Evolutionary conservation across 768 basidiomycete genomes (phyloP).

Genomic region (Butyriboletus loyo): DNA sequence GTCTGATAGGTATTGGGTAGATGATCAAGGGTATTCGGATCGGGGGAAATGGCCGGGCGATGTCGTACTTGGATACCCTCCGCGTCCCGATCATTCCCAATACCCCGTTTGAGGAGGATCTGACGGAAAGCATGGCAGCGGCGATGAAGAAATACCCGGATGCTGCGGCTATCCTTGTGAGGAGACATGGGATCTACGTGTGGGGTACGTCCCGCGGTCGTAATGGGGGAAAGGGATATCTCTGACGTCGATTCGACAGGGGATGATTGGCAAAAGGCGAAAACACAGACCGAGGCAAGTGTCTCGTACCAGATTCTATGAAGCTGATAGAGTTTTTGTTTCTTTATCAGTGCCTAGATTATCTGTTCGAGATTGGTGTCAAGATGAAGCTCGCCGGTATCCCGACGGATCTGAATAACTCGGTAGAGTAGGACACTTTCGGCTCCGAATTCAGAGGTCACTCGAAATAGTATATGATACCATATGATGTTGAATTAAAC

Average conservation of each 20-base stretch:
- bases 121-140: conserved; percentile 84
- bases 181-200: conserved; percentile 79
- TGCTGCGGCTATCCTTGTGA: conserved; percentile 73
- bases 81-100: conserved; percentile 88
- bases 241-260: conserved; percentile 34
- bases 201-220: conserved; percentile 56
- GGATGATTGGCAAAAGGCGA: conserved; percentile 81
- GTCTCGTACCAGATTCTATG: neutral
- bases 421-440: neutral
- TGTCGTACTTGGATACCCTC: conserved; percentile 84
- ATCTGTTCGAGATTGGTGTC: conserved; percentile 84
- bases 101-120: conserved; percentile 86
- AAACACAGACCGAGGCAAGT: conserved; percentile 77
- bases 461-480: no score
- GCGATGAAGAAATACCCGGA: conserved; percentile 80
- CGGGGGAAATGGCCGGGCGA: conserved; percentile 69
- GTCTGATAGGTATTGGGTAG: conserved; percentile 33
- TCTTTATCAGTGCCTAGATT: conserved; percentile 70
- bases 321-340: neutral
- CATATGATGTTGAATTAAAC: no score
- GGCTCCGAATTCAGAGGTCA: neutral
- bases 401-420: conserved; percentile 40
- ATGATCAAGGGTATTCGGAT: conserved; percentile 91
- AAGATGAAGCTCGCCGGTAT: conserved; percentile 72
- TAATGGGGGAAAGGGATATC: neutral